phyloP scores from a whole-genome alignment of 805 yeast species.

The Cyberlindnera veronae region DNA sequence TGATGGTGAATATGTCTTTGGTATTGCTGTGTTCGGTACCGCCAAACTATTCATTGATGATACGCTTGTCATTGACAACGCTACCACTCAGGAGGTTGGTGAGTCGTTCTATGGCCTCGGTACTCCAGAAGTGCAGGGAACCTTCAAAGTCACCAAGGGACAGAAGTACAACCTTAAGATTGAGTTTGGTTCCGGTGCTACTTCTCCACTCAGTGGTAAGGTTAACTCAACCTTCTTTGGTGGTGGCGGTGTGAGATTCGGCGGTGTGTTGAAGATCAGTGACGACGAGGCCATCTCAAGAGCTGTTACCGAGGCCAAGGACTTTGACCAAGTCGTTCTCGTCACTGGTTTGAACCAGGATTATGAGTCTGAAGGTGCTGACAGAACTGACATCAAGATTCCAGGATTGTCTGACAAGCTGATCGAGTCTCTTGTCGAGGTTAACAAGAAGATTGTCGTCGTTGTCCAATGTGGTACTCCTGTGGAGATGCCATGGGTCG shows the following conservation, averaged over 20 bases:
- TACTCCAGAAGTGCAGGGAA: slow-evolving; percentile 43
- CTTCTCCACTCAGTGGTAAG: slow-evolving; percentile 24
- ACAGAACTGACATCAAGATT: slow-evolving; percentile 46
- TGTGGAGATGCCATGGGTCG: slow-evolving; percentile 53
- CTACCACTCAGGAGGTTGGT: slow-evolving; percentile 48
- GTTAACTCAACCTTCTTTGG: slow-evolving; percentile 30
- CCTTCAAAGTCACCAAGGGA: slow-evolving; percentile 39
- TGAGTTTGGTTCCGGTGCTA: slow-evolving; percentile 48
- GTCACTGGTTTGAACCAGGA: slow-evolving; percentile 50
- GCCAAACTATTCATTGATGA: slow-evolving; percentile 51
- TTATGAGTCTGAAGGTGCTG: slow-evolving; percentile 61
- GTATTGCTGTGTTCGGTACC: slow-evolving; percentile 51
- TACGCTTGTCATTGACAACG: slow-evolving; percentile 49
- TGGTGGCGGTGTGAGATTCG: slow-evolving; percentile 34
- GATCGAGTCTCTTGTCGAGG: slow-evolving; percentile 41
- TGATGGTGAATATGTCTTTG: slow-evolving; percentile 46
- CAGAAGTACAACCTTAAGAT: slow-evolving; percentile 39
- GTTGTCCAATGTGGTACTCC: slow-evolving; percentile 63
- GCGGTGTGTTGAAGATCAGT: slow-evolving; percentile 24
- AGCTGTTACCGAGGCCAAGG: slow-evolving; percentile 45
- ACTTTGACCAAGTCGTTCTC: slow-evolving; percentile 50
- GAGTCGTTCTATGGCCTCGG: slow-evolving; percentile 51
- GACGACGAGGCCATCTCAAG: slow-evolving; percentile 29
- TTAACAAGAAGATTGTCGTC: slow-evolving; percentile 47
- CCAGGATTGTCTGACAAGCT: slow-evolving; percentile 48